Conservation (phyloP, 306 rosid genomes). For the Ochetophila trinervis region DNA sequence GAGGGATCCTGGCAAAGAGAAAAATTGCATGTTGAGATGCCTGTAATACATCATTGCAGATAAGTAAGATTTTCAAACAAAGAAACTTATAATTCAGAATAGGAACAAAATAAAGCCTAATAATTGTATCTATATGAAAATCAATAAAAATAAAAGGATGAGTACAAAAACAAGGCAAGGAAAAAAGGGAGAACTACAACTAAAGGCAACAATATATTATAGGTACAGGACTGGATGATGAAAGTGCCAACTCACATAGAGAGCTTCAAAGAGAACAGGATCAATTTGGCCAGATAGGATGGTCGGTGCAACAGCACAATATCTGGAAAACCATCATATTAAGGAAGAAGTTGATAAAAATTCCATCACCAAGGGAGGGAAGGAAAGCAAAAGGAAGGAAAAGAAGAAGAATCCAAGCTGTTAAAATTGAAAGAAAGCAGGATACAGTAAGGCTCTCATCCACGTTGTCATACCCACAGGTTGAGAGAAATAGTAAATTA, state of each 20-base stretch:
- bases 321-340: constrained; percentile 61
- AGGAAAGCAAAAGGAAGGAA: background rate
- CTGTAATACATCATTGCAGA: constrained; percentile 48
- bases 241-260: constrained; percentile 69
- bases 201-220: constrained; percentile 10
- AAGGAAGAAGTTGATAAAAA: constrained; percentile 44
- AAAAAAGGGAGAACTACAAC: background rate
- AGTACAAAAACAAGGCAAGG: constrained; percentile 1
- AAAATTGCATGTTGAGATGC: constrained; percentile 92
- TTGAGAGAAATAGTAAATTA: constrained; percentile 86
- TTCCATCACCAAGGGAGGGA: constrained; percentile 21
- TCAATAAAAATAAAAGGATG: background rate
- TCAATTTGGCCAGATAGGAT: constrained; percentile 81
- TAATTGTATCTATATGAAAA: background rate
- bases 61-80: constrained; percentile 23
- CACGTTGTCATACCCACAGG: constrained; percentile 65
- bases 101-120: constrained; percentile 1
- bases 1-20: constrained; percentile 91
- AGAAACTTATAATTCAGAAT: constrained; percentile 12
- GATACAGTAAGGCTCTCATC: constrained; percentile 88
- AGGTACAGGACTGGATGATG: constrained; percentile 6
- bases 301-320: constrained; percentile 88
- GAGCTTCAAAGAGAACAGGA: constrained; percentile 87
- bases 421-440: constrained; percentile 34
- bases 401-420: constrained; percentile 16